Conservation (phyloP, 208 protist species). For the Angomonas deanei region DNA sequence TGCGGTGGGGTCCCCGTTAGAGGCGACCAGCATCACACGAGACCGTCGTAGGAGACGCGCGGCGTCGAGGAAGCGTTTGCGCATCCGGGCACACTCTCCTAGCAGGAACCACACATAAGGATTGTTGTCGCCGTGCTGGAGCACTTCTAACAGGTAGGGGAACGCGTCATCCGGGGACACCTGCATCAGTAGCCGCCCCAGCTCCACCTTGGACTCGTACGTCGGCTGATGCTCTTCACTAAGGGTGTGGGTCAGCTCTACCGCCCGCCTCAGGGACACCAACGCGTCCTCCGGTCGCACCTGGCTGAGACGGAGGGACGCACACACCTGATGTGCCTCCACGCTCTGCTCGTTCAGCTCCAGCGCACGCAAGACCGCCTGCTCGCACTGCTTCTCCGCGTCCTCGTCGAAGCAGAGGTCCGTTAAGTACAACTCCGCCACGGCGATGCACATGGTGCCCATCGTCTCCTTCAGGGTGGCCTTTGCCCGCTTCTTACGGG, state of each 20-base stretch:
- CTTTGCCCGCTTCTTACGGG: conserved; percentile 50
- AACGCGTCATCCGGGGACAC: conserved; percentile 72
- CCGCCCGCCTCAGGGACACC: conserved; percentile 53
- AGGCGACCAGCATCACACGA: conserved; percentile 78
- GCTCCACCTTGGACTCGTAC: conserved; percentile 89
- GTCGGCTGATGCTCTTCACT: conserved; percentile 85
- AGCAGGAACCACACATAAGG: conserved; percentile 91
- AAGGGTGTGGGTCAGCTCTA: conserved; percentile 75
- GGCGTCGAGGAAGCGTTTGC: conserved; percentile 63
- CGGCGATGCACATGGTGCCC: conserved; percentile 81
- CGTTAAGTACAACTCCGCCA: conserved; percentile 87
- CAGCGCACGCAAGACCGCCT: conserved; percentile 44
- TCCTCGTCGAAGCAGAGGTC: conserved; percentile 83
- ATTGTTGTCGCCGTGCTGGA: conserved; percentile 89
- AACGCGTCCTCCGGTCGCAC: conserved; percentile 57
- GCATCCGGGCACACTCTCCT: conserved; percentile 80
- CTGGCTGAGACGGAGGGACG: conserved; percentile 80
- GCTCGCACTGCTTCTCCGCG: conserved; percentile 82
- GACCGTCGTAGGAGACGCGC: conserved; percentile 77
- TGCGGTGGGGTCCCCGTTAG: conserved; percentile 40
- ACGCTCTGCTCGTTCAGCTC: conserved; percentile 41
- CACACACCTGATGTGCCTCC: conserved; percentile 82
- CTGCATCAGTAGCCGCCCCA: conserved; percentile 88
- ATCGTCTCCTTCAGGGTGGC: conserved; percentile 64
- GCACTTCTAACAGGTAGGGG: conserved; percentile 69